Percentiles rank a stretch among this genome's conserved stretches.
Evolutionary conservation across 352 stramenopile species (phyloP).

Genomic region (Phytophthora constricta): DNA sequence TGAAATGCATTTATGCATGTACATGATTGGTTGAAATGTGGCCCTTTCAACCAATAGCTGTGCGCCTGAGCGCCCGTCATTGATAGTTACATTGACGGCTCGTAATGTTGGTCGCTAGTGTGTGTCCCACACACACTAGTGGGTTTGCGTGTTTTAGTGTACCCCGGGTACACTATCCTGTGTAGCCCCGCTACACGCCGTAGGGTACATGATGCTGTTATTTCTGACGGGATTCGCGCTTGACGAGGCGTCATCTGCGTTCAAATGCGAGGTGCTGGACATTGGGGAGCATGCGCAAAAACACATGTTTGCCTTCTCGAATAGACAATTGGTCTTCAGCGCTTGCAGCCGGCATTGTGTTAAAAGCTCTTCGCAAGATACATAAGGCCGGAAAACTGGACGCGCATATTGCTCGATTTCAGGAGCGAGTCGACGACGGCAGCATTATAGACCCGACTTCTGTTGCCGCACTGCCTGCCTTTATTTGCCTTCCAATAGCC

Average conservation of each 20-base stretch:
- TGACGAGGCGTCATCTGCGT: background rate
- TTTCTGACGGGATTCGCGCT: constrained; percentile 10
- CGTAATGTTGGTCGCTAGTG: too few species aligned
- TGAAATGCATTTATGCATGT: too few species aligned
- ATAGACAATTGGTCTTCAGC: constrained; percentile 5
- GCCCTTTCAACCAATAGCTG: too few species aligned
- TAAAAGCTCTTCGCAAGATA: constrained; percentile 8
- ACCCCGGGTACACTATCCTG: too few species aligned
- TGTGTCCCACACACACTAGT: too few species aligned
- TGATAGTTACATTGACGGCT: too few species aligned
- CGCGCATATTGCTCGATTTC: background rate
- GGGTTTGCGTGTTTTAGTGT: too few species aligned
- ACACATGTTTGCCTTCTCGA: constrained; percentile 11
- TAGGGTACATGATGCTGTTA: constrained; percentile 17
- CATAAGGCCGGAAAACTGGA: constrained; percentile 19
- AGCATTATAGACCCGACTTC: constrained; percentile 9
- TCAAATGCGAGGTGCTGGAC: constrained; percentile 5
- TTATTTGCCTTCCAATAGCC: too few species aligned
- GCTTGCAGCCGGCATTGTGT: background rate
- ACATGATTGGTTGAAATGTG: too few species aligned
- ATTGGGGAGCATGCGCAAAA: constrained; percentile 4
- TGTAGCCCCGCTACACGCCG: too few species aligned
- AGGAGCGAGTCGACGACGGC: background rate
- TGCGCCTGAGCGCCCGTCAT: too few species aligned
- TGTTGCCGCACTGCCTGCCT: background rate